These are phyloP conservation scores for Ilyonectria sp. DNA, from an alignment of 2,329 filamentous ascomycete genomes.

Conservation along the genomic window DNA sequence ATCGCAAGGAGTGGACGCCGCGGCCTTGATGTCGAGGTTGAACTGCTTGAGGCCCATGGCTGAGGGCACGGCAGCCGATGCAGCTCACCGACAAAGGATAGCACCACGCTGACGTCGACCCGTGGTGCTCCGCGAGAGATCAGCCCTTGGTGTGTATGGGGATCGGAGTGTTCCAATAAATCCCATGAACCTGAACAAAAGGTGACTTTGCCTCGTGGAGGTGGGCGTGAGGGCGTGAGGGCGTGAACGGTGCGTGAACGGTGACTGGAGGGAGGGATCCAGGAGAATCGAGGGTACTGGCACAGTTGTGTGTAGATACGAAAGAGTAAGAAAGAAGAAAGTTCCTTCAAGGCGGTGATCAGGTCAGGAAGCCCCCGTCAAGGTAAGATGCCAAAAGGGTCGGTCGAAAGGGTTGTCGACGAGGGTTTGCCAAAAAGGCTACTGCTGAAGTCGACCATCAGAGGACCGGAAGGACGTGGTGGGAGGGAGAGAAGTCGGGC, in stretches of 20 bases:
- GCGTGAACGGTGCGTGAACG: too few species aligned
- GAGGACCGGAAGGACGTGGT: neutral
- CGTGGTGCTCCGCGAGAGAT: too few species aligned
- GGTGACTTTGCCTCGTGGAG: too few species aligned
- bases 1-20: slow-evolving; percentile 57
- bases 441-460: neutral
- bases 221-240: too few species aligned
- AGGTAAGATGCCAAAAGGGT: neutral
- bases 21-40: slow-evolving; percentile 67
- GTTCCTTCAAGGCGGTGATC: neutral
- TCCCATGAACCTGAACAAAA: too few species aligned
- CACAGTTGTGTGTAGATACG: too few species aligned
- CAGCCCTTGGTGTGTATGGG: too few species aligned
- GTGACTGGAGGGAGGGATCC: neutral
- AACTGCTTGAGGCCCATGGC: slow-evolving; percentile 78
- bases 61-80: neutral
- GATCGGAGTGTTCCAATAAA: too few species aligned
- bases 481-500: neutral
- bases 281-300: neutral
- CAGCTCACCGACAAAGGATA: too few species aligned
- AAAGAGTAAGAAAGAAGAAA: neutral
- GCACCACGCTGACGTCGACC: too few species aligned
- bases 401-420: neutral
- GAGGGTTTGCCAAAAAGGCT: neutral
- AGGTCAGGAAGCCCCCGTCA: neutral